A percentile compares a stretch with the other conserved stretches of the same genome.
Evolutionary conservation across 306 rosid genomes (phyloP).

Genomic region (Casuarina equisetifolia): DNA sequence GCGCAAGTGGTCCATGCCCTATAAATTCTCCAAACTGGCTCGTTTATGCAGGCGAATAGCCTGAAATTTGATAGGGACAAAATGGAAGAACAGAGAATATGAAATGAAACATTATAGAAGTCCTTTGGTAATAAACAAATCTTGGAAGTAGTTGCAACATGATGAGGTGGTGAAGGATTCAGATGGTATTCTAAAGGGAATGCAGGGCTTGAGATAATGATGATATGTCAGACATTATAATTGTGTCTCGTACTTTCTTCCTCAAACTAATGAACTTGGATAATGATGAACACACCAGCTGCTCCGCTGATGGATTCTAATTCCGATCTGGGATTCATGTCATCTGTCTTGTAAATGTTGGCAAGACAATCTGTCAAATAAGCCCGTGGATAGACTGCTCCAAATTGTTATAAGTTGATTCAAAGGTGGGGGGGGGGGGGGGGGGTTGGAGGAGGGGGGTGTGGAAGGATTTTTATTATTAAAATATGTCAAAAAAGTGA

Average conservation of each 20-base stretch:
- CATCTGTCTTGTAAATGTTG: too few species aligned
- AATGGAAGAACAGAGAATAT: background rate
- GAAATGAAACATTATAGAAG: background rate
- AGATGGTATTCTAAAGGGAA: background rate
- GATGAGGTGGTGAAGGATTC: background rate
- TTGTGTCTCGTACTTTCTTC: slow-evolving; percentile 41
- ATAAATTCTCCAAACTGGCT: background rate
- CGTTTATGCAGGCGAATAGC: background rate
- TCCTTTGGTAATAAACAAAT: background rate
- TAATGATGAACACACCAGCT: slow-evolving; percentile 38
- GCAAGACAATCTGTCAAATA: too few species aligned
- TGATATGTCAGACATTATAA: slow-evolving; percentile 33
- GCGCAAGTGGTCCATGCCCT: background rate
- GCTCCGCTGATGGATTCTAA: slow-evolving; percentile 19
- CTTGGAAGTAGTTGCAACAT: background rate
- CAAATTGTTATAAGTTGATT: too few species aligned
- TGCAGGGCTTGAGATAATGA: slow-evolving; percentile 33
- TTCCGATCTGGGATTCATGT: background rate
- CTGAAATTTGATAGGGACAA: background rate
- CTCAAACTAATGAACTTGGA: slow-evolving; percentile 21
- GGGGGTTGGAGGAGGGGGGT: too few species aligned
- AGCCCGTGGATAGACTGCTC: too few species aligned
- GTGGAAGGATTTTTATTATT: too few species aligned
- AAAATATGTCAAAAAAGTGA: too few species aligned
- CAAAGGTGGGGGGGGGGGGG: too few species aligned